phyloP scores from a whole-genome alignment of 1,284 basidiomycete genomes.

The Vanrija sp. region DNA sequence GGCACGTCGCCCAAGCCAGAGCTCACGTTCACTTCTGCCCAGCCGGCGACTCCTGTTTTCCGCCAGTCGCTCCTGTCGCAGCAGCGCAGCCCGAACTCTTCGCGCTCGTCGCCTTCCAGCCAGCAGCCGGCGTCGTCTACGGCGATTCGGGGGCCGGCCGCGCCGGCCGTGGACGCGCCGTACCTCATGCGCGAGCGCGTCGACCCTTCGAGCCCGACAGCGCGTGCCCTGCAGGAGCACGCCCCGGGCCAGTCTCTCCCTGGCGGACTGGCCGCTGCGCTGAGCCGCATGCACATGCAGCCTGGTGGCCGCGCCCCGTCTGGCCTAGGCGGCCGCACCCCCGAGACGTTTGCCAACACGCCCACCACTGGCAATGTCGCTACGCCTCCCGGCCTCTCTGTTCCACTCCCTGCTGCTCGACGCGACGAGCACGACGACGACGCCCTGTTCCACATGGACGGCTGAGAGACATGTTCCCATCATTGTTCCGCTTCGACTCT shows the following conservation, averaged over 20 bases:
- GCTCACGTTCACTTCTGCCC: slow-evolving; percentile 28
- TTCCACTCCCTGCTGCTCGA: not conserved
- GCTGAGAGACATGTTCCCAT: not conserved
- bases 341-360: not conserved
- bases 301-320: slow-evolving; percentile 8
- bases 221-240: slow-evolving; percentile 42
- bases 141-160: not conserved
- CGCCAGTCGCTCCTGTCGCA: slow-evolving; percentile 36
- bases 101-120: slow-evolving; percentile 12
- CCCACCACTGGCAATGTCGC: not conserved
- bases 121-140: not conserved
- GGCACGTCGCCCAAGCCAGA: slow-evolving; percentile 9
- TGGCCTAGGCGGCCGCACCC: slow-evolving; percentile 2
- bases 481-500: too few species aligned
- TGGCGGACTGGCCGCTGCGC: slow-evolving; percentile 44
- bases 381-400: slow-evolving; percentile 2
- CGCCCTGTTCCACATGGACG: slow-evolving; percentile 24
- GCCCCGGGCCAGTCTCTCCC: slow-evolving; percentile 48
- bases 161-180: slow-evolving; percentile 23
- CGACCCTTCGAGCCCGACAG: slow-evolving; percentile 37
- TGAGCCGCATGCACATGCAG: slow-evolving; percentile 47
- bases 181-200: slow-evolving; percentile 27
- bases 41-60: slow-evolving; percentile 17
- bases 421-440: slow-evolving; percentile 17
- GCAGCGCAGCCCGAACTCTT: slow-evolving; percentile 23